Base-by-base conservation (phyloP, 2,329 filamentous ascomycete species). In the Madurella mycetomatis region DNA sequence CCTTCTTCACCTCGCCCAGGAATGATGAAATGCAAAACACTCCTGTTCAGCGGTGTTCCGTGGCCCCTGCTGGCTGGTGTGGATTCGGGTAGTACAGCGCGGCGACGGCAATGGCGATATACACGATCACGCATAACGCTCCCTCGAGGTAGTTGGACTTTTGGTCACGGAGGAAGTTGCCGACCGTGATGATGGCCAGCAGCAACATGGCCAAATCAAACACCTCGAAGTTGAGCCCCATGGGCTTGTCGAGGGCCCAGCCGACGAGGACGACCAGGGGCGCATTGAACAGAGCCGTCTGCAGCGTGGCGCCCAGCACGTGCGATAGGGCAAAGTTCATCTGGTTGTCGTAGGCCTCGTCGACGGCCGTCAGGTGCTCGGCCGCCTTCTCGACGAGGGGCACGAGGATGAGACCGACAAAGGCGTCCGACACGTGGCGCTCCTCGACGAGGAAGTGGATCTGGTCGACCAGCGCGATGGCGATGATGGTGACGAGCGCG, bases 141-240 rank as follows among this genome's bases (percentile, higher is more conserved):
- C 92, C 92, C 69, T 96, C 92, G 4, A 96, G 80, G 66, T 95
- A 96, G 67, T 96, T 95, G 57, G 85, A 90, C 76, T 94, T 92
- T 61, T 89, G 85, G 67, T 96, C 92, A 47, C 90, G 79, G 51
- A 96, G 73, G 72, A 96, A 95, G 58, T 90, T 89, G 1, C 91
- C 90, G 39, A 95, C 88, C 0, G 91, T 90, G 41, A 96, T 76
- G 63, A 96, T 92, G 30, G 89, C 83, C 19, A 96, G 78, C 53
- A 96, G 83, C 9, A 96, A 76, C 59, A 95, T 79, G 53, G 87
- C 81, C 17, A 95, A 80, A 73, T 95, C 90, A 75, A 96, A 96
- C 13, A 91, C 78, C 63, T 94, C 88, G 67, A 96, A 96, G 67
- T 90, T 86, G 49, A 96, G 76, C 59, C 88, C 84, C 81, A 96